Evolutionary conservation across 2,329 filamentous ascomycete species (phyloP).

Genomic region (Gremmenia infestans): DNA sequence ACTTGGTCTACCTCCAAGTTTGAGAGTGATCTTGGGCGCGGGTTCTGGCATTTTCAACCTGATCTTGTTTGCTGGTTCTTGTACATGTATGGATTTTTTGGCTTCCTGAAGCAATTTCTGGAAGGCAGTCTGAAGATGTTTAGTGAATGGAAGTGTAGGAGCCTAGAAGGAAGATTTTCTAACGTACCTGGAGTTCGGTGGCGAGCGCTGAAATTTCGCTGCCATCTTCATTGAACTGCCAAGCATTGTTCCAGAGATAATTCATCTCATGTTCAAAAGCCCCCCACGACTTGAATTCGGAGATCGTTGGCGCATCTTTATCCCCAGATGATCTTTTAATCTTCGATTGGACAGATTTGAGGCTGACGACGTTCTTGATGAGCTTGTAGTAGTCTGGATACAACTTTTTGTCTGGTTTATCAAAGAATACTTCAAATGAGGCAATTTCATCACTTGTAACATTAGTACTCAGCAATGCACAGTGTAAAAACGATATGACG

Average conservation of each 20-base stretch:
- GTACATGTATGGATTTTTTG: constrained; percentile 66
- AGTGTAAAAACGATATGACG: constrained; percentile 24
- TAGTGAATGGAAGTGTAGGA: constrained; percentile 4
- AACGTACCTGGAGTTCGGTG: constrained; percentile 68
- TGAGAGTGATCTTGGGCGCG: constrained; percentile 65
- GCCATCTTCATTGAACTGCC: constrained; percentile 85
- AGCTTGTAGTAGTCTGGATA: constrained; percentile 83
- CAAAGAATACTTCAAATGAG: constrained; percentile 69
- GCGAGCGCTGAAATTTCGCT: constrained; percentile 78
- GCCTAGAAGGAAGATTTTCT: constrained; percentile 9
- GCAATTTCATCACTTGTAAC: constrained; percentile 58
- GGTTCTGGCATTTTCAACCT: constrained; percentile 64
- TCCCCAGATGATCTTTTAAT: constrained; percentile 69
- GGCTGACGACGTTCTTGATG: constrained; percentile 74
- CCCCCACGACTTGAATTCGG: constrained; percentile 76
- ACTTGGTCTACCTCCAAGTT: constrained; percentile 53
- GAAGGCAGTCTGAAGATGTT: constrained; percentile 56
- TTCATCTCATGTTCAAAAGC: constrained; percentile 75
- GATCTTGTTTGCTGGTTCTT: constrained; percentile 64
- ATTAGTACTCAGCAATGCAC: constrained; percentile 3
- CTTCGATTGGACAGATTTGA: constrained; percentile 72
- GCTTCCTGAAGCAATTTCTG: constrained; percentile 64
- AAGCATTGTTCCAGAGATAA: constrained; percentile 82
- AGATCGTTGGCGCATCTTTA: constrained; percentile 52
- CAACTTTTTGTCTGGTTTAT: constrained; percentile 63